Evolutionary conservation across 2,329 filamentous ascomycete genomes (phyloP).

Genomic region (Lanzia echinophila): DNA sequence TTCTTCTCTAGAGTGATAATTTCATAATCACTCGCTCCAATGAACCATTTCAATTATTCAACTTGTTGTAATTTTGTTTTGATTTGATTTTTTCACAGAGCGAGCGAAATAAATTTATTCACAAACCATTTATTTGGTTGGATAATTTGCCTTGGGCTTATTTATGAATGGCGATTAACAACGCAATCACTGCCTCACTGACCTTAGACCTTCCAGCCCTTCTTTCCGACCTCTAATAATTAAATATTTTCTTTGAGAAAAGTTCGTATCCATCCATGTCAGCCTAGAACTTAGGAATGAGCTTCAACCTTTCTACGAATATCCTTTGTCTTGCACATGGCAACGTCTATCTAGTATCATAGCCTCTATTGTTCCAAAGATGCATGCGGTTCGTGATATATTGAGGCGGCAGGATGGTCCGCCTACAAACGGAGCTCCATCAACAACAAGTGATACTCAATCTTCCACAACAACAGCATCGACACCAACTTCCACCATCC

Average conservation of each 20-base stretch:
- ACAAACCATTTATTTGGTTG: no score
- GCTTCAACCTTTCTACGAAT: constrained; percentile 2
- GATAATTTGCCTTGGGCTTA: no score
- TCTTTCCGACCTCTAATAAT: background rate
- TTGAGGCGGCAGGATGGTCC: constrained; percentile 6
- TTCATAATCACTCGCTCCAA: no score
- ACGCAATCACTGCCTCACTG: background rate
- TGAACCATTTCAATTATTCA: no score
- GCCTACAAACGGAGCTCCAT: constrained; percentile 1
- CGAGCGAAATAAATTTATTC: no score
- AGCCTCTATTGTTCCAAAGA: constrained; percentile 5
- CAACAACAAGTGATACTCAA: background rate
- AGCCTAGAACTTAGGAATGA: constrained; percentile 5
- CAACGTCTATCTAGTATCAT: background rate
- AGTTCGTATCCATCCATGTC: background rate
- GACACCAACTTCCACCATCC: background rate
- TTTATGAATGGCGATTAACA: background rate
- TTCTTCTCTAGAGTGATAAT: no score
- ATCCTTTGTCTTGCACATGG: constrained; percentile 1
- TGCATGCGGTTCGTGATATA: background rate
- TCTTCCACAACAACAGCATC: background rate
- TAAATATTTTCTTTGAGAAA: background rate
- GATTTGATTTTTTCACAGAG: no score
- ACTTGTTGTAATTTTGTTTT: no score
- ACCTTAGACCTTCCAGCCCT: background rate